Evolutionary conservation across 257 asterid genomes (phyloP), one percentile per base, ranked within the genome.

Genomic region (Eustoma russellianum): DNA sequence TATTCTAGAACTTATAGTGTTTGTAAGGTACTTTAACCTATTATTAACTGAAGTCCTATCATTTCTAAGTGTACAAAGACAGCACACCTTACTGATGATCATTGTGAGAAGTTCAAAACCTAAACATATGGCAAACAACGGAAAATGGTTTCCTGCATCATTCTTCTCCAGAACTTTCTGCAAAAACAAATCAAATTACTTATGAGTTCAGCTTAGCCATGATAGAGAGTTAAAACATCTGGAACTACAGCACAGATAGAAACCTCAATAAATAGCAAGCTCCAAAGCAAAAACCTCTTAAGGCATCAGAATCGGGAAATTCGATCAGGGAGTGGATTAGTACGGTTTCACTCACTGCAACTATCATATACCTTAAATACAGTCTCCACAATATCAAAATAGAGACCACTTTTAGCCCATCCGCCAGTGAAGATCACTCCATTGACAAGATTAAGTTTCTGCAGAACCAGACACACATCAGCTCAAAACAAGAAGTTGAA

Each of bases 361-460:
- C 52, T 50, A 17, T 46, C 18, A 57, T 41, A 62, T 60, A 92
- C 98, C 97, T 88, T 64, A 70, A 88, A 85, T 63, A 88, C 79
- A 33, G 79, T 64, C 63, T 74, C 75, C 8, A 74, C 93, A 50
- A 79, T 79, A 58, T 83, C 77, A 57, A 71, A 70, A 76, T 87
- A 87, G 46, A 18, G 80, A 50, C 97, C 98, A 51, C 10, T 68
- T 77, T 85, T 84, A 41, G 85, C 79, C 86, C 88, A 70, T n/a
- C 98, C 97, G 46, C 97, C 98, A 10, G 96, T 85, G 70, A 91
- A 87, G 67, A 91, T 75, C 53, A 91, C 87, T 47, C 95, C 98
- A 59, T 87, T 85, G 17, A 91, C 94, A 61, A 91, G 77, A 62
- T 71, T 73, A 70, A 91, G 95, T 74, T 91, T 91, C 95, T 91